These are phyloP conservation scores for Mucor piriformis DNA, from an alignment of 371 early-diverging fungal species.

Conservation along the genomic window DNA sequence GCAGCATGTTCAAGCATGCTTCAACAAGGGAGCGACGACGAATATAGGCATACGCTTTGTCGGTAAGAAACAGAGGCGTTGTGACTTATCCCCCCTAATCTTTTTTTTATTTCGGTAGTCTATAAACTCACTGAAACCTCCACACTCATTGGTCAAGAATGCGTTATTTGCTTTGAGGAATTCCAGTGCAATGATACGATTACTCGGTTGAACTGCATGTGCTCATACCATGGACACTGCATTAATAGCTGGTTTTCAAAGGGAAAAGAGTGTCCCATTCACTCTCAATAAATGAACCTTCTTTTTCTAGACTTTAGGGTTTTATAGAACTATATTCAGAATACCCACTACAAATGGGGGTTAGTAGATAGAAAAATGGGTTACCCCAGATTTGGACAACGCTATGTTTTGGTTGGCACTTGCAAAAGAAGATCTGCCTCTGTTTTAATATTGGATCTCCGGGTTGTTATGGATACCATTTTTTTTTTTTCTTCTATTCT, in stretches of 20 bases:
- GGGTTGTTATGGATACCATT: neutral
- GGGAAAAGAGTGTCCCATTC: conserved; percentile 77
- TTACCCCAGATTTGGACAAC: too few relatives aligned
- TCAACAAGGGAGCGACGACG: conserved; percentile 44
- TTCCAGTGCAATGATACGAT: conserved; percentile 74
- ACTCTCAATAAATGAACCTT: conserved; percentile 37
- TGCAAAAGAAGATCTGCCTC: too few relatives aligned
- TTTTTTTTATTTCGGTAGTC: conserved; percentile 27
- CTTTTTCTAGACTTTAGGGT: too few relatives aligned
- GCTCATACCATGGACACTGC: conserved; percentile 84
- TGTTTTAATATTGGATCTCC: neutral
- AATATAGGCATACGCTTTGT: conserved; percentile 66
- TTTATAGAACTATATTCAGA: too few relatives aligned
- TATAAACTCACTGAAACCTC: conserved; percentile 63
- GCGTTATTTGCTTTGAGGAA: conserved; percentile 92
- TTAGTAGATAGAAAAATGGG: too few relatives aligned
- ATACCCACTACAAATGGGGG: too few relatives aligned
- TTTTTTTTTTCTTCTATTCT: neutral
- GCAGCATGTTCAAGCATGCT: conserved; percentile 76
- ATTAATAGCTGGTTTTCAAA: conserved; percentile 74
- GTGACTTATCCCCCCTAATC: too few relatives aligned
- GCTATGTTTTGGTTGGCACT: too few relatives aligned
- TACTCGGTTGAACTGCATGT: conserved; percentile 85
- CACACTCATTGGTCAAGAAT: conserved; percentile 75
- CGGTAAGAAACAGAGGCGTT: conserved; percentile 62